phyloP scores from a whole-genome alignment of 1,284 basidiomycete species.

The Tremellales sp. region DNA sequence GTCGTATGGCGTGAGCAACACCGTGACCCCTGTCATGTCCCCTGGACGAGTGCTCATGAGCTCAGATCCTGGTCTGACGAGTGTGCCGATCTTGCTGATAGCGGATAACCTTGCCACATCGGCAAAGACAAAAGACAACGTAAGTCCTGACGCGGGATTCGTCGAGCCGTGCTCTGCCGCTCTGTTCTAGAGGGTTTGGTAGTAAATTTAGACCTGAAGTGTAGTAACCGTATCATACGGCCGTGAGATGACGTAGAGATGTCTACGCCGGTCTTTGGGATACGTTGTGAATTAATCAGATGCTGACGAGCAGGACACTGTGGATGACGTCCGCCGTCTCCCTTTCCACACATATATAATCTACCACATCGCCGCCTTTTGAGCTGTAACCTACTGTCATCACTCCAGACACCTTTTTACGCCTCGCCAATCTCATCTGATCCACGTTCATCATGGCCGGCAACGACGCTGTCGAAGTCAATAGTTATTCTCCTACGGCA shows the following conservation, averaged over 20 bases:
- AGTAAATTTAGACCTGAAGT: too few species aligned
- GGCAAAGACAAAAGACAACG: too few species aligned
- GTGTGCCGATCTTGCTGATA: too few species aligned
- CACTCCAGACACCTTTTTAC: not conserved
- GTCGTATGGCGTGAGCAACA: too few species aligned
- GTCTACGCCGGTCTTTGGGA: not conserved
- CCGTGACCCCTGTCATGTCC: too few species aligned
- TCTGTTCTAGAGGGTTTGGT: too few species aligned
- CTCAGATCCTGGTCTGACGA: too few species aligned
- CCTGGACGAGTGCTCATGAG: too few species aligned
- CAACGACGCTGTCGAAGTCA: constrained; percentile 21
- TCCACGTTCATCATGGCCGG: constrained; percentile 6
- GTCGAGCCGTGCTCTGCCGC: too few species aligned
- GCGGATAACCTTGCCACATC: too few species aligned
- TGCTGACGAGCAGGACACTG: not conserved
- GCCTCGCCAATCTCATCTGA: not conserved
- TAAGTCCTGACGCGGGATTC: too few species aligned
- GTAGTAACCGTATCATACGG: too few species aligned
- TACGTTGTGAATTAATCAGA: not conserved
- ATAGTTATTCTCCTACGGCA: constrained; percentile 19
- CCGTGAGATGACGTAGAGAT: not conserved
- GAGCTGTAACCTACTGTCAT: not conserved
- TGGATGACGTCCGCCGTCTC: not conserved
- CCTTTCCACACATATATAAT: not conserved
- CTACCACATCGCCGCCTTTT: not conserved